These are phyloP conservation scores for Zymoseptoria ardabiliae DNA, from an alignment of 2,329 filamentous ascomycete species.

Conservation along the genomic window DNA sequence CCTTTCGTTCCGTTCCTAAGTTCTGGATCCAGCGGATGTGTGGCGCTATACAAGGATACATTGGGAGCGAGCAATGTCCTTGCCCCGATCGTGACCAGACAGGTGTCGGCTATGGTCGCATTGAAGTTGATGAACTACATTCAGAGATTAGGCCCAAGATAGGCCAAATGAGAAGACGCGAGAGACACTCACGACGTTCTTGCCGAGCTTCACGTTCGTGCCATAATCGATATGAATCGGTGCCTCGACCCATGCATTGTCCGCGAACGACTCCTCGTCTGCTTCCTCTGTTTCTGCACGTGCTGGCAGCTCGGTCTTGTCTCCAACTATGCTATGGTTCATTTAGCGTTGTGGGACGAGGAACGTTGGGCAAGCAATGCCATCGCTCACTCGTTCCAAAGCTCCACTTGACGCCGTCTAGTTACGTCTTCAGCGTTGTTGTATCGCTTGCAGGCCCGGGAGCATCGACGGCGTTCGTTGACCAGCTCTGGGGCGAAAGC, in stretches of 20 bases:
- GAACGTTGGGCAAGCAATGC: background rate
- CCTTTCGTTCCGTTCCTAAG: slow-evolving; percentile 67
- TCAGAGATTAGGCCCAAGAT: background rate
- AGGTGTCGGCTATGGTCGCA: slow-evolving; percentile 70
- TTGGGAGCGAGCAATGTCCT: slow-evolving; percentile 74
- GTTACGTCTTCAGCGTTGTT: slow-evolving; percentile 54
- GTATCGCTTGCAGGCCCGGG: slow-evolving; percentile 53
- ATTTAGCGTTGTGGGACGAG: background rate
- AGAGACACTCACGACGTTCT: slow-evolving; percentile 43
- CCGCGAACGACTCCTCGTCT: slow-evolving; percentile 57
- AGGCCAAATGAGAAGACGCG: background rate
- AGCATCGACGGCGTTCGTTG: slow-evolving; percentile 56
- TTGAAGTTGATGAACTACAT: slow-evolving; percentile 63
- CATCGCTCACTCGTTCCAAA: slow-evolving; percentile 62
- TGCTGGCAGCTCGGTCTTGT: slow-evolving; percentile 57
- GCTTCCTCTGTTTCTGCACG: slow-evolving; percentile 49
- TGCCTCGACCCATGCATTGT: slow-evolving; percentile 61
- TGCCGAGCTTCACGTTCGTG: slow-evolving; percentile 62
- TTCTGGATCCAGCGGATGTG: slow-evolving; percentile 68
- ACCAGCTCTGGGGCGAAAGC: slow-evolving; percentile 65
- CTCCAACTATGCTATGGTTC: slow-evolving; percentile 50
- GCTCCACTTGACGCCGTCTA: slow-evolving; percentile 55
- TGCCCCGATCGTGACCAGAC: slow-evolving; percentile 64
- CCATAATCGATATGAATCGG: slow-evolving; percentile 73
- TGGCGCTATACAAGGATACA: slow-evolving; percentile 66